Evolutionary conservation across 208 protist genomes (phyloP), one percentile per base, ranked within the genome.

Genomic region (Angomonas ambiguus): DNA sequence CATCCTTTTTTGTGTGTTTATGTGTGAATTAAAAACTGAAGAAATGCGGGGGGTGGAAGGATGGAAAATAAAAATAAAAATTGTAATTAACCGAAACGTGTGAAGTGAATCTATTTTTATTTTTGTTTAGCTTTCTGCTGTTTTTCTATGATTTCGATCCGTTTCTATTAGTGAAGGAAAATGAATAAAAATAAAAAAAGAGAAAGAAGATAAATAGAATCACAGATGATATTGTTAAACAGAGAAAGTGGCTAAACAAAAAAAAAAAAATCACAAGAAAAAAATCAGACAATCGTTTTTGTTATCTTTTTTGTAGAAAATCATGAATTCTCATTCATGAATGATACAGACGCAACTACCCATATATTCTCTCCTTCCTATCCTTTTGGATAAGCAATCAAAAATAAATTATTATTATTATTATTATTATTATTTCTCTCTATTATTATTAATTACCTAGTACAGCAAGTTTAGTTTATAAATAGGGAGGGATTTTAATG

Each of bases 261-360:
- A n/a, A 6, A 48, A 11, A 25, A 67, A 66, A 27, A 69, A 45
- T 4, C 51, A 49, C 28, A 70, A 53, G 20, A 56, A 70, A 70
- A 67, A 70, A 65, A 65, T 35, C 27, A 65, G 33, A 16, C 6
- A 8, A 20, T 18, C n/a, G 24, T 32, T n/a, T 22, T 64, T n/a
- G 8, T 33, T 16, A n/a, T 33, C 24, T 64, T 59, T 60, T 64
- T 60, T 57, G 10, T 13, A 11, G 8, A 11, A 62, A 8, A 64
- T 60, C n/a, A 64, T 11, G 18, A 48, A 6, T 64, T 64, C 16
- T 11, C 16, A 60, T 64, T 64, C 16, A 18, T 66, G 0, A 18
- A 45, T 1, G 35, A 66, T n/a, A n/a, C n/a, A n/a, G n/a, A n/a
- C n/a, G n/a, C n/a, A n/a, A n/a, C n/a, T n/a, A n/a, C n/a, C n/a